Percentiles rank a stretch among this genome's conserved stretches.
Evolutionary conservation across 2,329 filamentous ascomycete species (phyloP).

Genomic region (Pseudopyrenochaeta lycopersici): DNA sequence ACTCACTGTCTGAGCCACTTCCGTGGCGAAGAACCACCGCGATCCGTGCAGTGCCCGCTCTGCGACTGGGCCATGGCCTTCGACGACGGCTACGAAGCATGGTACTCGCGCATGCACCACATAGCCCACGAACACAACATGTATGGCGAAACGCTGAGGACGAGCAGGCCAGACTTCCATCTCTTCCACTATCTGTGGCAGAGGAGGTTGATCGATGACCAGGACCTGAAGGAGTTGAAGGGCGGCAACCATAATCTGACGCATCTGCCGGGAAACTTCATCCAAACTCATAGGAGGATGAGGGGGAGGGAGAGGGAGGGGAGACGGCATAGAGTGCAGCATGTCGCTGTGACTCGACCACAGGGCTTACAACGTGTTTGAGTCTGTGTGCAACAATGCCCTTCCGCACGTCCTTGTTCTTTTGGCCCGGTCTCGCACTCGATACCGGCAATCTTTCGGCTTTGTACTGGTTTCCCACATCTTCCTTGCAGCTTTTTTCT

Average conservation of each 20-base stretch:
- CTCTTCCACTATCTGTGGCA: conserved; percentile 43
- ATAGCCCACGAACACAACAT: conserved; percentile 34
- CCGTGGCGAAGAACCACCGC: conserved; percentile 41
- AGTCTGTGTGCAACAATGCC: conserved; percentile 1
- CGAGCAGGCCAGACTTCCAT: conserved; percentile 37
- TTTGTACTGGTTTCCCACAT: background rate
- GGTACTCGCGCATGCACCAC: conserved; percentile 40
- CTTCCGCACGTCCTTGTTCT: background rate
- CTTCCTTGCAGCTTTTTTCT: background rate
- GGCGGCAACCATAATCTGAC: conserved; percentile 40
- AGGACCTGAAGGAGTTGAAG: conserved; percentile 44
- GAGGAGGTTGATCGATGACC: conserved; percentile 39
- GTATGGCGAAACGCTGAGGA: conserved; percentile 32
- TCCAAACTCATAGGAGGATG: conserved; percentile 19
- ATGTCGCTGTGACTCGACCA: conserved; percentile 14
- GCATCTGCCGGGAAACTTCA: conserved; percentile 26
- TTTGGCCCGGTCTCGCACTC: background rate
- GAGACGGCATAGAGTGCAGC: conserved; percentile 19
- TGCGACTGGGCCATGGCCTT: conserved; percentile 35
- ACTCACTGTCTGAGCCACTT: conserved; percentile 46
- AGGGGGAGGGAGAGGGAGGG: conserved; percentile 12
- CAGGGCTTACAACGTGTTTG: conserved; percentile 4
- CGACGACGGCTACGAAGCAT: conserved; percentile 26
- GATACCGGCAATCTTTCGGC: background rate
- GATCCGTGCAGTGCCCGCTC: conserved; percentile 39